Conservation (phyloP, 345 rosid species). For the Bretschneidera sinensis region DNA sequence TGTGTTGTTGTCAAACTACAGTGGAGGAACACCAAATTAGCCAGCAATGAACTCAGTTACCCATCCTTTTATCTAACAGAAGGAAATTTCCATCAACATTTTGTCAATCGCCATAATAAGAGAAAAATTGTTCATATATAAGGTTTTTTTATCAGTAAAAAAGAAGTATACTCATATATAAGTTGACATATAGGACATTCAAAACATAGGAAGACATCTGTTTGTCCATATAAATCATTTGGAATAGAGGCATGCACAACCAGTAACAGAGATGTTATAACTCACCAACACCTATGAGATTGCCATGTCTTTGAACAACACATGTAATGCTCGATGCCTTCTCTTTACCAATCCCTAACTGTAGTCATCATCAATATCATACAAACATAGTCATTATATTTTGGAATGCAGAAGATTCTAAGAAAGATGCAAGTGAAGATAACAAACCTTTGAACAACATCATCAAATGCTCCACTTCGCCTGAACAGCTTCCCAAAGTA, state of each 20-base stretch:
- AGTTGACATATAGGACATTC: background rate
- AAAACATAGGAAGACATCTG: background rate
- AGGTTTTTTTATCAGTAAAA: too few species aligned
- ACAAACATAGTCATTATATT: conserved; percentile 1
- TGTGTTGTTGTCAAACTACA: too few species aligned
- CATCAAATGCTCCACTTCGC: conserved; percentile 64
- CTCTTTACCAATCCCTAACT: conserved; percentile 79
- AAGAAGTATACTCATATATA: too few species aligned
- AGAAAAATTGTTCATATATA: too few species aligned
- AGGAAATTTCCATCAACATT: too few species aligned
- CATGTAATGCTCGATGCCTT: conserved; percentile 49
- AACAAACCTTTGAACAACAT: conserved; percentile 75
- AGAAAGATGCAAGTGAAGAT: conserved; percentile 13
- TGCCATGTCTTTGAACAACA: conserved; percentile 65
- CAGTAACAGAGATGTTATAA: background rate
- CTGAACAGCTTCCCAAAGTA: conserved; percentile 75
- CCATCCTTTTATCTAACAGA: too few species aligned
- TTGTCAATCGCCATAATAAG: too few species aligned
- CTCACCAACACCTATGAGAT: conserved; percentile 81
- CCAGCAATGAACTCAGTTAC: too few species aligned
- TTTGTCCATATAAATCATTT: background rate
- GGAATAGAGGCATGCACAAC: conserved; percentile 11
- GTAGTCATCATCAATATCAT: conserved; percentile 22
- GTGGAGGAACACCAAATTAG: too few species aligned
- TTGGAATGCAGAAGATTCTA: conserved; percentile 5